Conservation (phyloP, 2,329 filamentous ascomycete genomes). For the Sordariomycetes sp. region DNA sequence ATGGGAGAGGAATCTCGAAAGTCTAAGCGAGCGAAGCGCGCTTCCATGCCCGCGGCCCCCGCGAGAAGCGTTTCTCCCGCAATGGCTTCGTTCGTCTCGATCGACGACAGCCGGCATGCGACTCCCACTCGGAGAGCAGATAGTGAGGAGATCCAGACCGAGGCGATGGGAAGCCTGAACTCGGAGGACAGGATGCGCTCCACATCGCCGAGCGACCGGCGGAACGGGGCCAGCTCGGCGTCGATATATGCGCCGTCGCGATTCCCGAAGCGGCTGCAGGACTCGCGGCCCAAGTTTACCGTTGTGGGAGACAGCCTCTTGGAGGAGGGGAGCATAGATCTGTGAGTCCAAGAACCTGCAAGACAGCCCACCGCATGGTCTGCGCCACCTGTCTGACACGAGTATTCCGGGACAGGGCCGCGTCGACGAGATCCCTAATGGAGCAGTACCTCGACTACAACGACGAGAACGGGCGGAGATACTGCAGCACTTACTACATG, state of each 20-base stretch:
- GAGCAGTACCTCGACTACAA: constrained; percentile 42
- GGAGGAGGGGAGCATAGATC: constrained; percentile 6
- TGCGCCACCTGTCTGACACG: background rate
- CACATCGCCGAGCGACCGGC: background rate
- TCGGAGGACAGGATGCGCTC: background rate
- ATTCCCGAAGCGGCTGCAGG: background rate
- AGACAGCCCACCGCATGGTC: background rate
- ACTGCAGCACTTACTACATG: constrained; percentile 53
- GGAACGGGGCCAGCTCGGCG: background rate
- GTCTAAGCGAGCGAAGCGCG: background rate
- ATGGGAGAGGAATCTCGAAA: background rate
- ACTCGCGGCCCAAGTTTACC: background rate
- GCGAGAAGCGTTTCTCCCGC: background rate
- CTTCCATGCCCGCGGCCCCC: background rate
- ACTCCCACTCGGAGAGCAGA: background rate
- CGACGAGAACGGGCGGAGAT: constrained; percentile 51
- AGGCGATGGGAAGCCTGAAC: background rate
- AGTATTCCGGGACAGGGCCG: constrained; percentile 18
- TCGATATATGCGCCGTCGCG: constrained; percentile 2
- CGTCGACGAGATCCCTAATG: constrained; percentile 37
- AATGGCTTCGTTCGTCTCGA: background rate
- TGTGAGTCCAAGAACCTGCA: constrained; percentile 5
- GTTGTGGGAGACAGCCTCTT: constrained; percentile 2
- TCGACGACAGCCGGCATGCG: background rate
- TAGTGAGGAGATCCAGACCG: background rate